Evolutionary conservation across 202 grass and related monocot species (phyloP).

Genomic region (Hordeum pubiflorum): DNA sequence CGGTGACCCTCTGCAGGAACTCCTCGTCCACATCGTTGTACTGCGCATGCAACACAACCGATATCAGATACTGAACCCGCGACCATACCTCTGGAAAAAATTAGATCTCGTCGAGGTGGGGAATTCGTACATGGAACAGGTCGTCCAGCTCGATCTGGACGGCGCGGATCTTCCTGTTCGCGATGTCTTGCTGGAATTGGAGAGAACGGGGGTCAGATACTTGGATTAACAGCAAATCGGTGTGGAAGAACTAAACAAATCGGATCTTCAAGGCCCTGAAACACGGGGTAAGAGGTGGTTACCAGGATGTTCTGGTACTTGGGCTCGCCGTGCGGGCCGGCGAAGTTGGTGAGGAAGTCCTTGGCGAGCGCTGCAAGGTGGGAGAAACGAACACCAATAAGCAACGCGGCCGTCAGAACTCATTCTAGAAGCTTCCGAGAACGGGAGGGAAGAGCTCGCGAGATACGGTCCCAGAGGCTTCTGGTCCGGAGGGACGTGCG

Average conservation of each 20-base stretch:
- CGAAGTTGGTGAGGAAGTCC: slow-evolving; percentile 80
- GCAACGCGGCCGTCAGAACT: neutral
- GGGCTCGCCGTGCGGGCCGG: slow-evolving; percentile 55
- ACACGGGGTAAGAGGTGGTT: neutral
- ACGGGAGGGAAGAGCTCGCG: neutral
- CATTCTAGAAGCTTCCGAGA: slow-evolving; percentile 9
- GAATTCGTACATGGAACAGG: slow-evolving; percentile 53
- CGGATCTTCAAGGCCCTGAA: neutral
- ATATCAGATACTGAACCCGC: slow-evolving; percentile 5
- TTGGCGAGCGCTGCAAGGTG: slow-evolving; percentile 62
- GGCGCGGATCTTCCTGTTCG: slow-evolving; percentile 71
- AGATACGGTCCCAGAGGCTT: neutral
- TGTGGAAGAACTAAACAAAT: neutral
- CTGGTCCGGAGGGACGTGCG: neutral
- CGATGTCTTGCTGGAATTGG: slow-evolving; percentile 69
- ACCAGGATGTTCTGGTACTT: slow-evolving; percentile 91
- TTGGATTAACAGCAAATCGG: neutral
- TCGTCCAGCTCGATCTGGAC: slow-evolving; percentile 88
- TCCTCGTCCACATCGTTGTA: slow-evolving; percentile 82
- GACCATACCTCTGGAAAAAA: neutral
- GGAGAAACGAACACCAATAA: neutral
- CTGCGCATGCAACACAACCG: slow-evolving; percentile 7
- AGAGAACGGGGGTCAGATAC: neutral
- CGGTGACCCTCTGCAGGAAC: slow-evolving; percentile 73
- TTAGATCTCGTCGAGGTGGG: neutral